Evolutionary conservation across 2,329 filamentous ascomycete genomes (phyloP).

Genomic region (Emericellopsis cladophorae): DNA sequence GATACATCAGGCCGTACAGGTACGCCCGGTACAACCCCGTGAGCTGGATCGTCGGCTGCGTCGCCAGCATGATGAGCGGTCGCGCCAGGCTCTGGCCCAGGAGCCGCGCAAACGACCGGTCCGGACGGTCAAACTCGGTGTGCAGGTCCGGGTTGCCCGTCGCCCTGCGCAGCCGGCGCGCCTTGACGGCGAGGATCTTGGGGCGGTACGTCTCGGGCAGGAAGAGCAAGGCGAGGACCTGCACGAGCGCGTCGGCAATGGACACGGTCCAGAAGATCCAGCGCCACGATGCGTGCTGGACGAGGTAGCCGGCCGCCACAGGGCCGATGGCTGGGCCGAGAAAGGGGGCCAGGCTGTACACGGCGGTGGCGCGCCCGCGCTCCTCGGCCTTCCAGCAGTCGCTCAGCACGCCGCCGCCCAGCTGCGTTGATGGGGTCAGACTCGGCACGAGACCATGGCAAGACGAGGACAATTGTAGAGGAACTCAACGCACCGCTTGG

Average conservation of each 20-base stretch:
- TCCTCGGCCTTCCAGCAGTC: slow-evolving; percentile 33
- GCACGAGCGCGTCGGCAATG: slow-evolving; percentile 20
- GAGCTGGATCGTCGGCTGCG: slow-evolving; percentile 36
- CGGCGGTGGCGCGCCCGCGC: slow-evolving; percentile 15
- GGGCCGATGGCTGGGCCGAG: slow-evolving; percentile 28
- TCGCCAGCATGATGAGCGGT: slow-evolving; percentile 33
- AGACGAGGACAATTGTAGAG: too few species aligned
- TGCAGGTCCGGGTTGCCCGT: slow-evolving; percentile 13
- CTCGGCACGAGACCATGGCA: too few species aligned
- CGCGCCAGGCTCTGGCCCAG: slow-evolving; percentile 23
- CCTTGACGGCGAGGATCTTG: slow-evolving; percentile 15
- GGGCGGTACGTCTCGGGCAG: slow-evolving; percentile 24
- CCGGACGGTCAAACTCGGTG: slow-evolving; percentile 14
- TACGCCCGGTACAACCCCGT: slow-evolving; percentile 35
- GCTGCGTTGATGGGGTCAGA: too few species aligned
- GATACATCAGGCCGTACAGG: slow-evolving; percentile 40
- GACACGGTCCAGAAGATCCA: slow-evolving; percentile 31
- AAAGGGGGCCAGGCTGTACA: slow-evolving; percentile 26
- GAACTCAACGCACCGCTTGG: slow-evolving; percentile 23
- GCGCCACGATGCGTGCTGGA: slow-evolving; percentile 23
- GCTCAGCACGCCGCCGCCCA: slow-evolving; percentile 32
- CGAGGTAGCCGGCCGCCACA: slow-evolving; percentile 27
- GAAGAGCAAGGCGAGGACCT: slow-evolving; percentile 21
- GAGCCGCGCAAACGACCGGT: slow-evolving; percentile 8
- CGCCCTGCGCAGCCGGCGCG: slow-evolving; percentile 11